Conservation (phyloP, 345 rosid species). For the Sapria himalayana region DNA sequence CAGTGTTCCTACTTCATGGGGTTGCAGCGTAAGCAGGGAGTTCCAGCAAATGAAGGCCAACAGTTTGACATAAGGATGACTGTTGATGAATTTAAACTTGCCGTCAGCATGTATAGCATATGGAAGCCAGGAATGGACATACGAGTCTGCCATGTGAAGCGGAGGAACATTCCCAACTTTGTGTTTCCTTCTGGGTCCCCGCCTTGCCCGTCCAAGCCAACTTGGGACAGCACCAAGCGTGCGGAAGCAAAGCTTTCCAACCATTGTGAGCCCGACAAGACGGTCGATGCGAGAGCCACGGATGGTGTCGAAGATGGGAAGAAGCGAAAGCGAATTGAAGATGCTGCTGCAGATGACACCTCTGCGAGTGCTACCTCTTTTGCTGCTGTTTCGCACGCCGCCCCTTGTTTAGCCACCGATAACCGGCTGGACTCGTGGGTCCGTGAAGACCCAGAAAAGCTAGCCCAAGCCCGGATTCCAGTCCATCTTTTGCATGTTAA, state of each 20-base stretch:
- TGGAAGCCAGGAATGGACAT: conserved; percentile 84
- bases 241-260: conserved; percentile 25
- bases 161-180: conserved; percentile 51
- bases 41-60: conserved; percentile 49
- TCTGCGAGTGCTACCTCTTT: conserved; percentile 12
- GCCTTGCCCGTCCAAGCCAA: conserved; percentile 40
- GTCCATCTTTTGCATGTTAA: conserved; percentile 27
- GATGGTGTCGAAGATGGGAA: conserved; percentile 36
- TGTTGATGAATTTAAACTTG: conserved; percentile 61
- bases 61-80: conserved; percentile 81
- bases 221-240: conserved; percentile 52
- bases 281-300: conserved; percentile 30
- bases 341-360: conserved; percentile 21
- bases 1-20: conserved; percentile 83
- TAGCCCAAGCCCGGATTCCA: conserved; percentile 43
- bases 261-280: conserved; percentile 19
- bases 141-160: conserved; percentile 45
- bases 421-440: conserved; percentile 8
- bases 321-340: conserved; percentile 48
- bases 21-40: conserved; percentile 84
- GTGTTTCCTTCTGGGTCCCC: conserved; percentile 77
- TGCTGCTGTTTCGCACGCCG: conserved; percentile 17
- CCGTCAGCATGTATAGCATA: conserved; percentile 36
- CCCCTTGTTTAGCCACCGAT: conserved; percentile 18
- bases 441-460: conserved; percentile 38